Base-by-base conservation (phyloP, 148 eudicot species). In the Rhododendron ferrugineum region DNA sequence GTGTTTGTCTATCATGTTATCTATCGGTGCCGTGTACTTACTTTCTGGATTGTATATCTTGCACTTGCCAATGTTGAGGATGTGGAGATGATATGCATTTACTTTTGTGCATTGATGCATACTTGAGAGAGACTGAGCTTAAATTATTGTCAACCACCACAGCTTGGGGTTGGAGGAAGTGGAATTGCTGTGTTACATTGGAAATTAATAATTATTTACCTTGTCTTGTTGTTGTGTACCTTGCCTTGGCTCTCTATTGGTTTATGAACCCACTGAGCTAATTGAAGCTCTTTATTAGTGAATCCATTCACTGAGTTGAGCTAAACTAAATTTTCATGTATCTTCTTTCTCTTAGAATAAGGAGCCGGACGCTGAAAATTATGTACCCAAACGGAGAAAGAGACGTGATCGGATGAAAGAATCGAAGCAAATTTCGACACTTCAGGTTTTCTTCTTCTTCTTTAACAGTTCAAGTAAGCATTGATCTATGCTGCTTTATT, bases 341-440 rank as follows among this genome's bases (percentile, higher is more conserved):
- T 15, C 68, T 82, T 60, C 66, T 36, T 32, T 87, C 62, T 84
- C 81, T 14, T 86, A 92, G 96, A 91, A 89, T 80, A 92, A 90
- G 87, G 98, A 92, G 85, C 83, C 85, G 1, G 92, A 86, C 40
- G 82, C 84, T 49, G 91, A 85, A 86, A 85, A 85, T 15, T 74
- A 85, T 82, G 89, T 84, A 36, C 86, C 93, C 36, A 97, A 94
- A 73, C 93, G 94, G 58, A 91, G 90, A 87, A 95, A 89, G 89
- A 91, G 92, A 87, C 93, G 92, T 20, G 92, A 88, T 79, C 88
- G 84, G 83, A 87, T 83, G 52, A 94, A 90, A 82, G 92, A 92
- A 87, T 86, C 89, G 37, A 84, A 83, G 80, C 89, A 93, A 87
- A 85, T 79, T 70, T 95, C 99, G 14, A 82, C 32, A 86, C 56